These are phyloP conservation scores for Mercurialis annua DNA, from an alignment of 345 rosid genomes.

Conservation along the genomic window DNA sequence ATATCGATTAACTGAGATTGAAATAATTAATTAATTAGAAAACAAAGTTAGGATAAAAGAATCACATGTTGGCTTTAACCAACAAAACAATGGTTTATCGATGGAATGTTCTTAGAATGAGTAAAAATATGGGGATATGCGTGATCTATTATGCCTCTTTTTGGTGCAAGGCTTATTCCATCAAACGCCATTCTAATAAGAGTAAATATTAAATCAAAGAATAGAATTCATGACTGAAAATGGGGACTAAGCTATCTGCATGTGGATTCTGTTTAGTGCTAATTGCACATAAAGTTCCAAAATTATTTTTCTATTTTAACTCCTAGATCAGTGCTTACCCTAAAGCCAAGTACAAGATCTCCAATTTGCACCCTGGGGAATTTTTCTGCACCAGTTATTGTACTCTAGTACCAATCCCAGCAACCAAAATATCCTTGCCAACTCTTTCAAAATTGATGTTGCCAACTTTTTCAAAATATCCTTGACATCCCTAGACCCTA, in stretches of 20 bases:
- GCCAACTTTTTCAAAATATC: no score
- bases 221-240: neutral
- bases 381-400: no score
- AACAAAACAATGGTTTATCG: neutral
- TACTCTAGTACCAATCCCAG: no score
- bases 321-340: conserved; percentile 32
- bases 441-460: no score
- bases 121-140: neutral
- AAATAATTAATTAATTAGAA: no score
- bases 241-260: no score
- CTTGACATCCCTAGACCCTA: no score
- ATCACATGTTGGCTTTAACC: neutral
- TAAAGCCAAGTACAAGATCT: conserved; percentile 74
- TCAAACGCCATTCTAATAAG: neutral
- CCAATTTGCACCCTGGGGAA: conserved; percentile 57
- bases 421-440: no score
- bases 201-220: no score
- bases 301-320: neutral
- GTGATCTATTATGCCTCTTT: neutral
- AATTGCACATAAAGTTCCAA: neutral
- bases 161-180: neutral
- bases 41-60: neutral
- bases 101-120: no score
- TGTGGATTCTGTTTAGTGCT: neutral
- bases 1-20: no score